Base-by-base conservation (phyloP, 257 asterid genomes). In the Ballota nigra region DNA sequence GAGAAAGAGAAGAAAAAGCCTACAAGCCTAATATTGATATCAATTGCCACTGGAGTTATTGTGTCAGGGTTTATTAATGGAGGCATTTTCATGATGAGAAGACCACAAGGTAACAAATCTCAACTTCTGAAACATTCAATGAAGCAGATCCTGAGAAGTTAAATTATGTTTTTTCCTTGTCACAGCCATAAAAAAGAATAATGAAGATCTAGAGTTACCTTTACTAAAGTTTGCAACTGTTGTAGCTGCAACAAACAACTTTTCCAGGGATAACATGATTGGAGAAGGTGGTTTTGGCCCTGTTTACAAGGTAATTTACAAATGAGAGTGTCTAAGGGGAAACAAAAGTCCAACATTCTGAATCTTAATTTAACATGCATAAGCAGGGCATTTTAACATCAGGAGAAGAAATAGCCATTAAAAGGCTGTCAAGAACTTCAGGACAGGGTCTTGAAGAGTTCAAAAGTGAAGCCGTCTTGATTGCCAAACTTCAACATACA, bases 401-500 rank as follows among this genome's bases (percentile, higher is more conserved):
- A 9, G 83, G 56, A 65, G 79, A 28, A 31, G 69, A 77, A 73
- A 69, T 82, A 65, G 89, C 89, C 0, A 82, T 84, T 23, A 84
- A 84, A 71, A 73, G 85, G 47, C 66, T 79, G 36, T 84, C 89
- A 2, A 62, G 49, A 69, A 38, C 71, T 59, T 84, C 88, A 0
- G 63, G 76, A 10, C 85, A 79, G 33, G 89, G 89, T 36, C 61
- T 69, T 60, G 76, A 75, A 20, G 79, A 75, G 64, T 75, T 75
- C 56, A 75, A 59, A 62, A 75, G 47, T 47, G 79, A 75, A 51
- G 72, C 79, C 4, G 71, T 75, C 1, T 65, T 71, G 61, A 80
- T 83, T 64, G 76, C 88, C n/a, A 78, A 67, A 38, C 82, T 83
- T 57, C 85, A 83, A 63, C 88, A 83, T 23, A 67, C 75, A 28